These are phyloP conservation scores for Leccinellum rugosiceps DNA, from an alignment of 768 basidiomycete species.

Conservation along the genomic window DNA sequence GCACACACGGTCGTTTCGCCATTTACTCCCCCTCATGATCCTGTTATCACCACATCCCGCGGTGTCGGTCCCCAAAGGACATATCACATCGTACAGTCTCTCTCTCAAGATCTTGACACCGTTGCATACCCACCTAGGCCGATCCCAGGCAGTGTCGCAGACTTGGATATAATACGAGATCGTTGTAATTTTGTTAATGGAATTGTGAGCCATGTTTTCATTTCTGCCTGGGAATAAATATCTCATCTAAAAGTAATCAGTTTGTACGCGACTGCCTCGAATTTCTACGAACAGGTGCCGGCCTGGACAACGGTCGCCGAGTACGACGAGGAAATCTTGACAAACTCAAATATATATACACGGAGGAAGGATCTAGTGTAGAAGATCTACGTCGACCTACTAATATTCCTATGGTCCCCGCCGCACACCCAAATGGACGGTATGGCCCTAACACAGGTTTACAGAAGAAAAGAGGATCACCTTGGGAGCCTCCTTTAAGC, in stretches of 20 bases:
- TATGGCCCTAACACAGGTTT: conserved; percentile 54
- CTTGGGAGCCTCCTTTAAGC: conserved; percentile 54
- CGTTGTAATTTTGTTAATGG: conserved; percentile 78
- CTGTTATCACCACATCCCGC: conserved; percentile 44
- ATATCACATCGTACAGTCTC: conserved; percentile 54
- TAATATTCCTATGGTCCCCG: conserved; percentile 20
- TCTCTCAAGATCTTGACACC: conserved; percentile 53
- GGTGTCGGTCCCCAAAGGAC: conserved; percentile 73
- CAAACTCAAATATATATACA: conserved; percentile 80
- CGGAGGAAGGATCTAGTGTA: conserved; percentile 41
- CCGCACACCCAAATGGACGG: conserved; percentile 27
- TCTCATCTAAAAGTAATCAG: conserved; percentile 34
- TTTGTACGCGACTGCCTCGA: conserved; percentile 96
- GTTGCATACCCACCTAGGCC: conserved; percentile 86
- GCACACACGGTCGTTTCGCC: conserved; percentile 46
- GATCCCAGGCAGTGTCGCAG: conserved; percentile 74
- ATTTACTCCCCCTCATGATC: conserved; percentile 42
- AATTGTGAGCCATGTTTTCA: conserved; percentile 46
- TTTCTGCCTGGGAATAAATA: not conserved
- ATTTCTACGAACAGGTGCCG: conserved; percentile 79
- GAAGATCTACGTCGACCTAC: conserved; percentile 4
- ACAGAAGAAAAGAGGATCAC: conserved; percentile 50
- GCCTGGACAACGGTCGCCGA: conserved; percentile 74
- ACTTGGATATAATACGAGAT: conserved; percentile 83
- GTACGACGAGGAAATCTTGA: conserved; percentile 69